Evolutionary conservation across 2,329 filamentous ascomycete species (phyloP), one percentile per base, ranked within the genome.

Genomic region (Dactylonectria estremocensis): DNA sequence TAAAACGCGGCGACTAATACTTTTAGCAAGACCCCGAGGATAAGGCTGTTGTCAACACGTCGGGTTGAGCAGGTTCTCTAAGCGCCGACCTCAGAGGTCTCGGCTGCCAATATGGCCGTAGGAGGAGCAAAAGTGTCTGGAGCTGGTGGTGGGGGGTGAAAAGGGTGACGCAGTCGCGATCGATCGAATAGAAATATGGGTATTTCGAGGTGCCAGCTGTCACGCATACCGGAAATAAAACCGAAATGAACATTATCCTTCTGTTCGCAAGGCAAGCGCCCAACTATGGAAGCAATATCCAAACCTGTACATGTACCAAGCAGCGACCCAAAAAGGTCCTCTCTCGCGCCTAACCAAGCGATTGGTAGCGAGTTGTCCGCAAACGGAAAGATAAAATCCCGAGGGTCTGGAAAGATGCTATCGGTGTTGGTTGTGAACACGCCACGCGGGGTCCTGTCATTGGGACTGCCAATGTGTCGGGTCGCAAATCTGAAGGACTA

Each of bases 21-120:
- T 24, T 7, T 37, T 59, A 18, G 53, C 37, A 18, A 79, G 77
- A 76, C 13, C 64, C 67, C 3, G 59, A 70, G 49, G 74, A 75
- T 53, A 69, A 68, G 60, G 67, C 70, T 24, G 46, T 66, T 20
- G 61, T 66, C 35, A 28, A 61, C 3, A 28, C 45, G 45, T 59
- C 46, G 11, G 69, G 50, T 16, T 69, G 61, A 68, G 45, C 57
- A 3, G 22, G 16, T 28, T 58, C 56, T 67, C 60, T 63, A 72
- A 70, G 69, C 71, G 74, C 67, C 61, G 55, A 24, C 33, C n/a
- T 43, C 61, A 31, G 18, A 18, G 37, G 72, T 65, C 40, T 18
- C 3, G 67, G 53, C 54, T 64, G 43, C 49, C 53, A 61, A 28
- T n/a, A 54, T 61, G 66, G 66, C 31, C 61, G 69, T 58, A 69